Percentiles rank a stretch among this genome's conserved stretches.
phyloP scores from a whole-genome alignment of 2,329 filamentous ascomycete genomes.

The Aureobasidium sp. region DNA sequence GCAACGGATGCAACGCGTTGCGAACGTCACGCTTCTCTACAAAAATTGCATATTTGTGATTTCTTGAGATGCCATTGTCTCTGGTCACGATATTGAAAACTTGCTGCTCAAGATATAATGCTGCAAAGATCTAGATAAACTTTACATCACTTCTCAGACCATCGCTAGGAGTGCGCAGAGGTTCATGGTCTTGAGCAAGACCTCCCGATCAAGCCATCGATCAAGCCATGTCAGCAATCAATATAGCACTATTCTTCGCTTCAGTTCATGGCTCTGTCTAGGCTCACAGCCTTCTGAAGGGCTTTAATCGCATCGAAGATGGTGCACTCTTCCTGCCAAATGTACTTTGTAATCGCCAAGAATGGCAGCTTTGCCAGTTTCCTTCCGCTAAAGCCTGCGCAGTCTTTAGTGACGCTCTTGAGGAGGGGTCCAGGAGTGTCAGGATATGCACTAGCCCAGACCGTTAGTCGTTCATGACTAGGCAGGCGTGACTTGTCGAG shows the following conservation, averaged over 20 bases:
- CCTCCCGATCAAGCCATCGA: background rate
- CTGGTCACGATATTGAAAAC: background rate
- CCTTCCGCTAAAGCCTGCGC: slow-evolving; percentile 36
- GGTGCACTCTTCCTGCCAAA: slow-evolving; percentile 28
- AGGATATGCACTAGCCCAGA: slow-evolving; percentile 19
- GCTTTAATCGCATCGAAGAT: slow-evolving; percentile 35
- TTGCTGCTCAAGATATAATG: background rate
- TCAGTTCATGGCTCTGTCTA: background rate
- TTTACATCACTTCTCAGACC: background rate
- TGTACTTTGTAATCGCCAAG: slow-evolving; percentile 36
- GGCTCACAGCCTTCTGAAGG: slow-evolving; percentile 21
- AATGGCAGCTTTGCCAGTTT: slow-evolving; percentile 37
- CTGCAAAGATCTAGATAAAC: background rate
- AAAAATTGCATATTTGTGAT: background rate
- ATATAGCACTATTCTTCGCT: background rate
- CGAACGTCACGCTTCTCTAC: background rate
- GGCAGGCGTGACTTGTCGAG: slow-evolving; percentile 20
- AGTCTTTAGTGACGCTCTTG: slow-evolving; percentile 28
- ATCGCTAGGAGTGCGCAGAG: background rate
- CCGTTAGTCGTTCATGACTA: slow-evolving; percentile 25
- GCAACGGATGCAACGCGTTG: background rate
- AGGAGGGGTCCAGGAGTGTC: slow-evolving; percentile 26
- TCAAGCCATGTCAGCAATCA: background rate
- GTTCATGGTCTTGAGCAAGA: background rate
- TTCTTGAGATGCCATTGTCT: background rate